Conservation (phyloP, 805 yeast genomes). For the Ogataea trehalophila region DNA sequence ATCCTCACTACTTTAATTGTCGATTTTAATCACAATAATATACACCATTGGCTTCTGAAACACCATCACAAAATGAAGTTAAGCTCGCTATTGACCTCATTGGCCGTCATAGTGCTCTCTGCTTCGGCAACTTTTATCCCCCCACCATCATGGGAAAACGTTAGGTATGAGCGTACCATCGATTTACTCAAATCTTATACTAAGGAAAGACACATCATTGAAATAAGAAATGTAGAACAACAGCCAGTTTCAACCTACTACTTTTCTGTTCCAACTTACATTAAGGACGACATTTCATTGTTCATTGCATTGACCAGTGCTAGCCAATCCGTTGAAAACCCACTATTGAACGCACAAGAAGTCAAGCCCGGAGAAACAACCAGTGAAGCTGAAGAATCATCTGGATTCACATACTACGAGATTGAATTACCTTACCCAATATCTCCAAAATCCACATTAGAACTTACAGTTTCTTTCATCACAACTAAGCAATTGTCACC, state of each 20-base stretch:
- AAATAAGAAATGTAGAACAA: slow-evolving; percentile 52
- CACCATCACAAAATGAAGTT: too few relatives aligned
- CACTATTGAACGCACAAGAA: slow-evolving; percentile 17
- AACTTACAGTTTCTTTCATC: slow-evolving; percentile 46
- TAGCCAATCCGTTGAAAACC: slow-evolving; percentile 14
- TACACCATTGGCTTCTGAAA: too few relatives aligned
- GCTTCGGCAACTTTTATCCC: too few relatives aligned
- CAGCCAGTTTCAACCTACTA: slow-evolving; percentile 53
- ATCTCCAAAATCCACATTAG: slow-evolving; percentile 52
- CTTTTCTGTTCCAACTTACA: slow-evolving; percentile 50
- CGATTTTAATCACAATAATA: too few relatives aligned
- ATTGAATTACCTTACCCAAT: slow-evolving; percentile 60
- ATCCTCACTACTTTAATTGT: too few relatives aligned
- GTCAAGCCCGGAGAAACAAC: slow-evolving; percentile 10
- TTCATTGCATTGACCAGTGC: slow-evolving; percentile 16
- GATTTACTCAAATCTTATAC: slow-evolving; percentile 67
- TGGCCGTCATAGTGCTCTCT: too few relatives aligned
- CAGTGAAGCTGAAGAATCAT: slow-evolving; percentile 7
- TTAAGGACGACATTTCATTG: slow-evolving; percentile 24
- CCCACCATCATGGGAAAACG: slow-evolving; percentile 47
- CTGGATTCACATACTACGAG: slow-evolving; percentile 36
- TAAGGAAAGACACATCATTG: slow-evolving; percentile 54
- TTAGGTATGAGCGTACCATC: slow-evolving; percentile 47
- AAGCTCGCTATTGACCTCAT: too few relatives aligned
- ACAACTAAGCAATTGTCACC: slow-evolving; percentile 49